Conservation (phyloP, 2,329 filamentous ascomycete species). For the Ascochyta clinopodiicola region DNA sequence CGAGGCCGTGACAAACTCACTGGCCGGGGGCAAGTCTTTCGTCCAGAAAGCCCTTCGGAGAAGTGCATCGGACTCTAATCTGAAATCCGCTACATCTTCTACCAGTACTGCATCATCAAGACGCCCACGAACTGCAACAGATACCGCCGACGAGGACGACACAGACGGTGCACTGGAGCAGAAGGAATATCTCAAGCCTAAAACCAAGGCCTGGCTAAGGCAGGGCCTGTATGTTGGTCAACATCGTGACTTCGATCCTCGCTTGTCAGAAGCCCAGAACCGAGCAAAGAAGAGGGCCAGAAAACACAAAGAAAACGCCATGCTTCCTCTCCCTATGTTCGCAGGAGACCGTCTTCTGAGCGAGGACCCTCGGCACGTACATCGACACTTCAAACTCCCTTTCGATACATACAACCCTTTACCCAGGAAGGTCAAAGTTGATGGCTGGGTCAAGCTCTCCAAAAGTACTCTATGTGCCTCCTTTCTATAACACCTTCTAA, state of each 20-base stretch:
- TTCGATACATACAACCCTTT: conserved; percentile 90
- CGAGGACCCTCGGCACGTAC: conserved; percentile 52
- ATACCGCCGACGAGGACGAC: conserved; percentile 21
- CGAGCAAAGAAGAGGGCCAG: conserved; percentile 45
- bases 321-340: conserved; percentile 80
- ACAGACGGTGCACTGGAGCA: conserved; percentile 21
- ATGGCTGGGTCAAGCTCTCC: conserved; percentile 90
- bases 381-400: conserved; percentile 85
- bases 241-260: conserved; percentile 50
- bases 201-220: conserved; percentile 76
- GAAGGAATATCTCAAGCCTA: conserved; percentile 38
- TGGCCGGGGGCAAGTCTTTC: conserved; percentile 48
- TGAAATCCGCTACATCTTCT: conserved; percentile 24
- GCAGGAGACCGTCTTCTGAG: conserved; percentile 74
- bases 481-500: conserved; percentile 5
- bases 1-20: conserved; percentile 35
- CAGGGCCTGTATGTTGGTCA: conserved; percentile 91
- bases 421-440: conserved; percentile 84
- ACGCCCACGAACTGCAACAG: conserved; percentile 30
- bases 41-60: conserved; percentile 38
- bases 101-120: conserved; percentile 26
- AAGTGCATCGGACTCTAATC: conserved; percentile 34
- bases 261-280: conserved; percentile 56
- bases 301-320: conserved; percentile 57
- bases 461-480: conserved; percentile 71